A percentile compares a stretch with the other conserved stretches of the same genome.
Evolutionary conservation across 371 early-diverging fungal species (phyloP).

Genomic region (Mortierella sp.): DNA sequence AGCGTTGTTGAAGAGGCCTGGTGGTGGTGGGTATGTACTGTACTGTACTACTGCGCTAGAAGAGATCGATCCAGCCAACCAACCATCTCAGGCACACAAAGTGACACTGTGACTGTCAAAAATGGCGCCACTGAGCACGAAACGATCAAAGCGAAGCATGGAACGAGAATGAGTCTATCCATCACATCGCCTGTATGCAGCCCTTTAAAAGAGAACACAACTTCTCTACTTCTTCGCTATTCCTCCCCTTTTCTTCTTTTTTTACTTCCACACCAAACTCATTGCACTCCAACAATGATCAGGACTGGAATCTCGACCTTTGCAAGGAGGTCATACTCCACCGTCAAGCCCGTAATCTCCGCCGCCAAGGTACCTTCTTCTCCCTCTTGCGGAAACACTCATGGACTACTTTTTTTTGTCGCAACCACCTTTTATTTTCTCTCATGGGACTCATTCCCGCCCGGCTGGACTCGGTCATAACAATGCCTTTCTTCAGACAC

Average conservation of each 20-base stretch:
- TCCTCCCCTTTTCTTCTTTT: background rate
- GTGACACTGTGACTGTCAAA: conserved; percentile 11
- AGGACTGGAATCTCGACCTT: conserved; percentile 53
- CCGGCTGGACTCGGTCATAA: background rate
- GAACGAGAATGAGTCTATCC: background rate
- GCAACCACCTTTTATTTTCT: background rate
- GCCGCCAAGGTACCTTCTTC: conserved; percentile 48
- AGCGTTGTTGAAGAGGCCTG: background rate
- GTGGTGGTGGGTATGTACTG: background rate
- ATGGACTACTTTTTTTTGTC: no score
- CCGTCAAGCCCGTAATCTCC: conserved; percentile 61
- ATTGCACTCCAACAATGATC: conserved; percentile 31
- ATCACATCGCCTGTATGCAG: background rate
- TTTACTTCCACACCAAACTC: background rate
- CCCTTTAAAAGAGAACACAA: background rate
- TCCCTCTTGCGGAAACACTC: background rate
- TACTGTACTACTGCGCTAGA: background rate
- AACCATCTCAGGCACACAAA: background rate
- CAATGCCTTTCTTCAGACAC: background rate
- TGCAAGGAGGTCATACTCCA: conserved; percentile 62
- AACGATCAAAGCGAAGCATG: conserved; percentile 1
- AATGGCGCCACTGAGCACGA: conserved; percentile 18
- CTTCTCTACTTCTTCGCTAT: background rate
- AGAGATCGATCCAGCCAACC: background rate
- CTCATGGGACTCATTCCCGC: background rate